Evolutionary conservation across 495 filamentous ascomycete species (phyloP), one percentile per base, ranked within the genome.

Genomic region (Chaetomium tenue): DNA sequence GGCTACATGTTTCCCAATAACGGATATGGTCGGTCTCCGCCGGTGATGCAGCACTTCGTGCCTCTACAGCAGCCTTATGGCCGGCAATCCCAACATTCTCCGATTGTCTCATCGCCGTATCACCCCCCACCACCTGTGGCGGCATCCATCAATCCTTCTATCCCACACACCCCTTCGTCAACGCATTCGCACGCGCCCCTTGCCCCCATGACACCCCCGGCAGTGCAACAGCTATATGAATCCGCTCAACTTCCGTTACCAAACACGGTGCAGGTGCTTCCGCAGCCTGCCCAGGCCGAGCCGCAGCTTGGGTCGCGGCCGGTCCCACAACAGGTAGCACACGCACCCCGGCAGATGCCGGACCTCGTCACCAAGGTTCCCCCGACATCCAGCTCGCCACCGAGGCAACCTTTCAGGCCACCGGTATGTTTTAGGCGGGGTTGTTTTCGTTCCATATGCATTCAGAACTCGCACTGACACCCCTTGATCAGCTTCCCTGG

Each of bases 401-500:
- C 71, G 20, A 66, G 37, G 30, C 58, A 65, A 37, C 83, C 83
- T 0, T 93, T 88, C 71, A 81, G 78, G 69, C 82, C 87, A 68
- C 86, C 87, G 22, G 88, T 91, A 81, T 82, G 87, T 82, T 30
- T 44, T 44, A 15, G 6, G 44, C 48, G 26, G 47, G 7, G 9
- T 15, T 2, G 5, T 13, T 11, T 39, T 20, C 40, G 3, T 15
- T 5, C 12, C 6, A 28, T 5, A 5, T 26, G 18, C 18, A 28
- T 54, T 7, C 22, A 33, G 18, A 16, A n/a, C 18, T 22, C 11
- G 22, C 50, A 42, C 69, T 78, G 61, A 77, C 46, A 23, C 12
- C 18, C 54, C 23, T 64, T 26, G n/a, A n/a, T n/a, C 68, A 91
- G 86, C 78, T 97, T 3, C 92, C 92, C 13, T 96, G 92, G 92